These are phyloP conservation scores for Apiotrichum veenhuisii DNA, from an alignment of 1,284 basidiomycete genomes.

Conservation along the genomic window DNA sequence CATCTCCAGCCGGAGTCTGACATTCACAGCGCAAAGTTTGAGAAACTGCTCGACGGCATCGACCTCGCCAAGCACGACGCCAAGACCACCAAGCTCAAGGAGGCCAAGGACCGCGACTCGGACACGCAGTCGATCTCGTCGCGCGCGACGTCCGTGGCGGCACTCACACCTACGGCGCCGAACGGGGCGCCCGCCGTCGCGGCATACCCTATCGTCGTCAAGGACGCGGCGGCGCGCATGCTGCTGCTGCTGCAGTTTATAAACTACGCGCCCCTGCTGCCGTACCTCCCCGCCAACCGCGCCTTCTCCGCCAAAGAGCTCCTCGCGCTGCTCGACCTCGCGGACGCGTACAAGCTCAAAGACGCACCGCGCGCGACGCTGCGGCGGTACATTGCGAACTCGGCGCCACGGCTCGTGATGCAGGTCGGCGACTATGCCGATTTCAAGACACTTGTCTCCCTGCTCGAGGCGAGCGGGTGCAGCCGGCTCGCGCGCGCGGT, in stretches of 20 bases:
- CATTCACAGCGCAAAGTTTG: neutral
- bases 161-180: neutral
- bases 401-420: neutral
- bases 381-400: neutral
- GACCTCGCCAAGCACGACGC: neutral
- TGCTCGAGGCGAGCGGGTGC: neutral
- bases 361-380: conserved; percentile 1
- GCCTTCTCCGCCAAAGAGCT: neutral
- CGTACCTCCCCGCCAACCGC: neutral
- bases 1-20: neutral
- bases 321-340: neutral
- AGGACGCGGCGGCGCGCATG: neutral
- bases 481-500: neutral
- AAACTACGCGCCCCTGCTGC: neutral
- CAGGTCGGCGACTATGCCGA: neutral
- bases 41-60: neutral
- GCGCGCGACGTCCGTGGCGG: neutral
- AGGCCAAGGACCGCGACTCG: neutral
- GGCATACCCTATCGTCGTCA: neutral
- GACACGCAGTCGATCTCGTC: neutral
- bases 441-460: neutral
- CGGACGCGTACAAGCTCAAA: conserved; percentile 1
- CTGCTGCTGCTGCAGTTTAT: conserved; percentile 2
- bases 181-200: neutral
- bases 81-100: neutral